Conservation (phyloP, 2,329 filamentous ascomycete genomes). For the Pseudohalonectria lignicola region DNA sequence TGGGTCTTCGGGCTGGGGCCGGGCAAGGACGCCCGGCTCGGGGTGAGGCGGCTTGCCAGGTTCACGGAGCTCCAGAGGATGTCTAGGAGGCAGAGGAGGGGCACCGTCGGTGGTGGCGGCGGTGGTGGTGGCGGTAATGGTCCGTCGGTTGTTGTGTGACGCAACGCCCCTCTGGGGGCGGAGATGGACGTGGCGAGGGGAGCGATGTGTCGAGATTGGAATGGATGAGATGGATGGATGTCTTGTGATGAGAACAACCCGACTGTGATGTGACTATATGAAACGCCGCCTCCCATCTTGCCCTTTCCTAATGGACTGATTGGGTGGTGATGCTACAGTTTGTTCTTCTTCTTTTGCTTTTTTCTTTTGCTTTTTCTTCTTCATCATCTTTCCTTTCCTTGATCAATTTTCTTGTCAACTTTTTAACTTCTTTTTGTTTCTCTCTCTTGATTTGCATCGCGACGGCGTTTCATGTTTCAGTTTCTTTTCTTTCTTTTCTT, state of each 20-base stretch:
- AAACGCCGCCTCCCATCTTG: neutral
- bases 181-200: no score
- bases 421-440: neutral
- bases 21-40: slow-evolving; percentile 24
- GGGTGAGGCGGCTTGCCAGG: slow-evolving; percentile 30
- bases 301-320: no score
- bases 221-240: neutral
- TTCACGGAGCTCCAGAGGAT: slow-evolving; percentile 30
- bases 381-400: neutral
- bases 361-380: neutral
- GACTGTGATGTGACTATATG: neutral
- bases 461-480: neutral
- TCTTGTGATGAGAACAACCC: neutral
- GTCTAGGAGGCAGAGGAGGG: slow-evolving; percentile 11
- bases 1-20: slow-evolving; percentile 39
- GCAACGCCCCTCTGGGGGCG: no score
- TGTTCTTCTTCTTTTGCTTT: neutral
- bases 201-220: no score
- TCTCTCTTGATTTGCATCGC: neutral
- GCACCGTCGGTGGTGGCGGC: no score
- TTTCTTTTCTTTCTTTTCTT: no score
- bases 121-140: no score
- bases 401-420: no score
- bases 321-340: neutral
- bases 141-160: no score